Evolutionary conservation across 2,329 filamentous ascomycete species (phyloP).

Genomic region (Pyrenophora teres): DNA sequence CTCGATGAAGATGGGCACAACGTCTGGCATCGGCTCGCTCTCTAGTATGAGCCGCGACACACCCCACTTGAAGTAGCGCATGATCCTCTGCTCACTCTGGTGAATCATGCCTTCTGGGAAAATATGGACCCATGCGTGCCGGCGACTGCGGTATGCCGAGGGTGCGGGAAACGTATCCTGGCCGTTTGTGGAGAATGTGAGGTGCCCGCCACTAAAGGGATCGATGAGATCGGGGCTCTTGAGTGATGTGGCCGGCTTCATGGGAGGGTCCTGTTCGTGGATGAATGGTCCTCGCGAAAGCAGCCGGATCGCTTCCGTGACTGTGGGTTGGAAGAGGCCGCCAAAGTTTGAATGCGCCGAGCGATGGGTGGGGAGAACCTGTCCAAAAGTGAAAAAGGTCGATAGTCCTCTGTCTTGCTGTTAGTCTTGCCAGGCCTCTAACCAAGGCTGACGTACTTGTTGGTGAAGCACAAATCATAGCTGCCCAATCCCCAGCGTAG

Average conservation of each 20-base stretch:
- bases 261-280: conserved; percentile 29
- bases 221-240: conserved; percentile 51
- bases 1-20: conserved; percentile 94
- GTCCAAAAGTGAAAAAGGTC: conserved; percentile 85
- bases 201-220: conserved; percentile 59
- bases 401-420: conserved; percentile 61
- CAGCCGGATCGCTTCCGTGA: conserved; percentile 82
- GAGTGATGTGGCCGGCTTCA: conserved; percentile 29
- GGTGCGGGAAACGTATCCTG: conserved; percentile 71
- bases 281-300: conserved; percentile 66
- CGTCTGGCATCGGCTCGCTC: conserved; percentile 80
- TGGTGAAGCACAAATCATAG: conserved; percentile 93
- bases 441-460: conserved; percentile 61
- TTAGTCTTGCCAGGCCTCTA: conserved; percentile 16
- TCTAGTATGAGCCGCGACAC: conserved; percentile 90
- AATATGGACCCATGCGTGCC: conserved; percentile 86
- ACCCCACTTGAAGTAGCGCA: conserved; percentile 99
- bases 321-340: conserved; percentile 86
- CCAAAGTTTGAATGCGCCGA: conserved; percentile 76
- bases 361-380: conserved; percentile 89
- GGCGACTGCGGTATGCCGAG: conserved; percentile 70
- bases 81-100: conserved; percentile 75
- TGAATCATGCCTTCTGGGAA: conserved; percentile 96
- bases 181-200: conserved; percentile 69
- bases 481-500: conserved; percentile 88